Evolutionary conservation across 208 protist species (phyloP).

Genomic region (Trichomonas tenax): DNA sequence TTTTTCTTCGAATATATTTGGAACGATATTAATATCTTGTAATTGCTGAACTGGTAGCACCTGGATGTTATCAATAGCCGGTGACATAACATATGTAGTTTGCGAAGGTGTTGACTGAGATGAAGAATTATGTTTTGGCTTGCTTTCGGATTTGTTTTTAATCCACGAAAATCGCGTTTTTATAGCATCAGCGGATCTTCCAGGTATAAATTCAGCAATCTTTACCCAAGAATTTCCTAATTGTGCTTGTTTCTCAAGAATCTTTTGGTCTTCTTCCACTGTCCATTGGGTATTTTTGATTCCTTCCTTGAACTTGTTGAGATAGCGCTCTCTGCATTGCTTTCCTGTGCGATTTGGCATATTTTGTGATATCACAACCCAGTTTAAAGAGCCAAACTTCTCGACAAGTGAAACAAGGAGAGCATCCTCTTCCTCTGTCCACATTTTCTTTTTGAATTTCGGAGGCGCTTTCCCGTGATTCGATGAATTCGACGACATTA

Average conservation of each 20-base stretch:
- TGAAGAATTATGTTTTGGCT: no score
- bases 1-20: no score
- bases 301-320: background rate
- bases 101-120: no score
- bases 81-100: no score
- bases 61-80: no score
- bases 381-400: background rate
- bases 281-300: background rate
- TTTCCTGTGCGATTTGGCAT: background rate
- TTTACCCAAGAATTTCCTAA: background rate
- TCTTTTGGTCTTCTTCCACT: background rate
- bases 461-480: no score
- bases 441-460: background rate
- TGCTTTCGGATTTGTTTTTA: no score
- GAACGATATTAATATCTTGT: no score
- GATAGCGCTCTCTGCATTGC: background rate
- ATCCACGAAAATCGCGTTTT: background rate
- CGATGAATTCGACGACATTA: no score
- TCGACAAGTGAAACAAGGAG: background rate
- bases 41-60: no score
- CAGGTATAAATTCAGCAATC: background rate
- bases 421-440: background rate
- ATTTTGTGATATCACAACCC: background rate
- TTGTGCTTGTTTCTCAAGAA: background rate
- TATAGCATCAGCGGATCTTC: background rate